Base-by-base conservation (phyloP, 1,284 basidiomycete species). In the Apiotrichum porosum region DNA sequence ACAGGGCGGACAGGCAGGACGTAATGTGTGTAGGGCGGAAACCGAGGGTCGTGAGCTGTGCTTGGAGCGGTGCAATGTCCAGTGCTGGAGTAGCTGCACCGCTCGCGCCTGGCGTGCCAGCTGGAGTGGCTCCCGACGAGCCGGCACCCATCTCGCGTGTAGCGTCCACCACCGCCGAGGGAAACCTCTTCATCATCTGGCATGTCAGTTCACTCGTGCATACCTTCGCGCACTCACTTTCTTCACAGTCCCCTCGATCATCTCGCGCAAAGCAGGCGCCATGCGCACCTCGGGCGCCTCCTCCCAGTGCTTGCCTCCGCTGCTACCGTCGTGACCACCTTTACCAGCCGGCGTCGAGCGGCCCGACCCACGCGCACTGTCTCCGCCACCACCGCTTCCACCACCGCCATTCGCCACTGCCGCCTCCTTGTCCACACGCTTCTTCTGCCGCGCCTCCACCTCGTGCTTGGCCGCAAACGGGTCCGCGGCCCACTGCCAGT, bases 401-500 rank as follows among this genome's bases (percentile, higher is more conserved):
- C 41, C 13, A 19, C 59, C 40, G 26, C 44, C 19, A 42, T 41
- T 47, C 51, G 2, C 43, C 55, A 12, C 41, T 21, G 12, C 22
- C 21, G 44, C 60, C 28, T 66, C 65, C 47, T 66, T 68, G 34
- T 70, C 66, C 28, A 61, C 66, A 48, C 54, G 44, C 58, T 81
- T 81, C 32, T 73, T 77, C 63, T 86, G 85, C 37, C 85, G 76
- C 38, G 80, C 78, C 28, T 81, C 79, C 0, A 88, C 84, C 52
- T 79, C 77, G 56, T 81, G 81, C 51, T 78, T 78, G 9, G 87
- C 86, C 28, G 80, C 79, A 64, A 92, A 93, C 1, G 89, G 90
- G 72, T 93, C 88, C 6, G 81, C 75, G n/a, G 80, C 78, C 66
- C 86, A 93, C 79, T 88, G 84, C 89, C 89, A 93, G 42, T 79